phyloP scores from a whole-genome alignment of 2,329 filamentous ascomycete genomes.

The Diplodia scrobiculata region DNA sequence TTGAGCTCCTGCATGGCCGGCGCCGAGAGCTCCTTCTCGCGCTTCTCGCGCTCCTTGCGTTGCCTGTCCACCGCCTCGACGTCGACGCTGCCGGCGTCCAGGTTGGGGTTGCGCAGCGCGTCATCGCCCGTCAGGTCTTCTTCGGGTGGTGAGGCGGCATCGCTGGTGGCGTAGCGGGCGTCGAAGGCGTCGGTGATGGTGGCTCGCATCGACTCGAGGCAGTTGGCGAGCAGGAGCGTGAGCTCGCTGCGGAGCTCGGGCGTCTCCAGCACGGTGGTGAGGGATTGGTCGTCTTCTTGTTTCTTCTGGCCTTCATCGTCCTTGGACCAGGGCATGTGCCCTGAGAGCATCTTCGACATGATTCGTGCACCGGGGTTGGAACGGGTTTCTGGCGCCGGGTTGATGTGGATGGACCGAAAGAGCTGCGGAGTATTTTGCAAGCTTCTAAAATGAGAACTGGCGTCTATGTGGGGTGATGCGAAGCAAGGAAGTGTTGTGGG shows the following conservation, averaged over 20 bases:
- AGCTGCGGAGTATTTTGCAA: neutral
- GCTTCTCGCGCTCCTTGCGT: slow-evolving; percentile 41
- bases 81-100: slow-evolving; percentile 34
- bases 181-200: slow-evolving; percentile 44
- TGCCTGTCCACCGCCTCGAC: slow-evolving; percentile 28
- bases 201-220: slow-evolving; percentile 50
- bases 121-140: slow-evolving; percentile 39
- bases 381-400: neutral
- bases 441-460: neutral
- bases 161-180: slow-evolving; percentile 36
- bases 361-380: neutral
- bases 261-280: slow-evolving; percentile 44
- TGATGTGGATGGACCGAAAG: neutral
- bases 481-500: slow-evolving; percentile 24
- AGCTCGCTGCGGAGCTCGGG: slow-evolving; percentile 49
- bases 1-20: slow-evolving; percentile 65
- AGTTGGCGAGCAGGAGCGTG: slow-evolving; percentile 51
- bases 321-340: slow-evolving; percentile 26
- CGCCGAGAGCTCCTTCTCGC: slow-evolving; percentile 55
- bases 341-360: slow-evolving; percentile 24
- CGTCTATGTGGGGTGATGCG: slow-evolving; percentile 5
- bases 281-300: slow-evolving; percentile 7
- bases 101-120: slow-evolving; percentile 29
- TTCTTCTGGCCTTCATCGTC: neutral
- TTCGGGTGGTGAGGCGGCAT: slow-evolving; percentile 32